phyloP scores from a whole-genome alignment of 306 rosid genomes.

The Quercus dentata region DNA sequence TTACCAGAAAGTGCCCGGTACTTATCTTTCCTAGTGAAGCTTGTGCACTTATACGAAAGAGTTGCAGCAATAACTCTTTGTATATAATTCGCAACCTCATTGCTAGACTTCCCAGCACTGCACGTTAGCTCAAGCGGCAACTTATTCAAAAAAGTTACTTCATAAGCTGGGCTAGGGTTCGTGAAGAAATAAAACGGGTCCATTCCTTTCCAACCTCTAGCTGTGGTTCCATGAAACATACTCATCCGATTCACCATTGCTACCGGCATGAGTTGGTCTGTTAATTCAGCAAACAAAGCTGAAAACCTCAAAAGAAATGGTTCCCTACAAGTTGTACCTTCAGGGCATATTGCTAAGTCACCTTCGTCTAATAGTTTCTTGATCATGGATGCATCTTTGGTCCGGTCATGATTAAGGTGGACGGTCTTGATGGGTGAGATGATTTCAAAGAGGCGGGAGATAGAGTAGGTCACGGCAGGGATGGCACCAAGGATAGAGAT shows the following conservation, averaged over 20 bases:
- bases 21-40: conserved; percentile 74
- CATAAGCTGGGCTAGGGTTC: conserved; percentile 84
- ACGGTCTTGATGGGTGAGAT: conserved; percentile 81
- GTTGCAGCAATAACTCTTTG: conserved; percentile 70
- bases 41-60: conserved; percentile 70
- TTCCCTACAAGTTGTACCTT: conserved; percentile 86
- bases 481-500: conserved; percentile 17
- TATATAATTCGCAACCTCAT: conserved; percentile 81
- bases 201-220: conserved; percentile 89
- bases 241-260: conserved; percentile 86
- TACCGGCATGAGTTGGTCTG: conserved; percentile 79
- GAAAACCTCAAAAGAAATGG: conserved; percentile 73
- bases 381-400: conserved; percentile 66
- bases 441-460: conserved; percentile 72
- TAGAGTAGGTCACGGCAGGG: conserved; percentile 75
- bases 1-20: conserved; percentile 79
- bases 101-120: conserved; percentile 54
- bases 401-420: conserved; percentile 55
- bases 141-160: conserved; percentile 70
- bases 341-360: conserved; percentile 79
- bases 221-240: conserved; percentile 91
- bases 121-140: conserved; percentile 62
- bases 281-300: conserved; percentile 65
- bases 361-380: conserved; percentile 63
- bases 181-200: conserved; percentile 89